These are phyloP conservation scores for Yamadazyma conglobata DNA, from an alignment of 1,139 yeast species.

Conservation along the genomic window DNA sequence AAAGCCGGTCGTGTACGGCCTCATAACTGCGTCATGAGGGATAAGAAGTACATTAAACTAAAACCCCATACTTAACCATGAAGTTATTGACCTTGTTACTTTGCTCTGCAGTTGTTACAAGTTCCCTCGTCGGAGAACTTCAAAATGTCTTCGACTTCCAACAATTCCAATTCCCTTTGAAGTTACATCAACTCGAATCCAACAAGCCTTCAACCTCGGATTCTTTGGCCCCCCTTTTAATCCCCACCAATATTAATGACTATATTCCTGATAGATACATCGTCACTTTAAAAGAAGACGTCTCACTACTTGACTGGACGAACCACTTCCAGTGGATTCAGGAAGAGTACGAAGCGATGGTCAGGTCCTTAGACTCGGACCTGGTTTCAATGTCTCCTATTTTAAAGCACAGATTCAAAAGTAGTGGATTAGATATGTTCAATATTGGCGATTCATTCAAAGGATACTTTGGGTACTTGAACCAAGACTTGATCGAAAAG, in stretches of 20 bases:
- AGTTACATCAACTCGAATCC: constrained; percentile 5
- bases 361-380: constrained; percentile 25
- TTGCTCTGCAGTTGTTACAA: constrained; percentile 4
- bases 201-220: constrained; percentile 7
- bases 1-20: too few species aligned
- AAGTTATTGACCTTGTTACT: constrained; percentile 6
- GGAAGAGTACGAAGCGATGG: constrained; percentile 31
- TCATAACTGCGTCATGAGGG: too few species aligned
- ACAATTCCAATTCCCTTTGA: constrained; percentile 9
- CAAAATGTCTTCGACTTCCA: constrained; percentile 11
- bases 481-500: constrained; percentile 64
- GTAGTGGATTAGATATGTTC: constrained; percentile 35
- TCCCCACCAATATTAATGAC: constrained; percentile 40
- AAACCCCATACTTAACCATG: too few species aligned
- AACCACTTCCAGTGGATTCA: constrained; percentile 67
- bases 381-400: constrained; percentile 9
- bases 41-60: too few species aligned
- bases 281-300: constrained; percentile 62
- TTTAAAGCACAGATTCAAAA: constrained; percentile 12
- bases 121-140: constrained; percentile 7
- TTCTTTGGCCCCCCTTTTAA: constrained; percentile 38
- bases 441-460: constrained; percentile 49
- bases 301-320: constrained; percentile 46
- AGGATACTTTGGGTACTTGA: constrained; percentile 77
- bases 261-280: constrained; percentile 74